A percentile compares a stretch with the other conserved stretches of the same genome.
Evolutionary conservation across 176 grass and related monocot genomes (phyloP).

Genomic region (Poa annua): DNA sequence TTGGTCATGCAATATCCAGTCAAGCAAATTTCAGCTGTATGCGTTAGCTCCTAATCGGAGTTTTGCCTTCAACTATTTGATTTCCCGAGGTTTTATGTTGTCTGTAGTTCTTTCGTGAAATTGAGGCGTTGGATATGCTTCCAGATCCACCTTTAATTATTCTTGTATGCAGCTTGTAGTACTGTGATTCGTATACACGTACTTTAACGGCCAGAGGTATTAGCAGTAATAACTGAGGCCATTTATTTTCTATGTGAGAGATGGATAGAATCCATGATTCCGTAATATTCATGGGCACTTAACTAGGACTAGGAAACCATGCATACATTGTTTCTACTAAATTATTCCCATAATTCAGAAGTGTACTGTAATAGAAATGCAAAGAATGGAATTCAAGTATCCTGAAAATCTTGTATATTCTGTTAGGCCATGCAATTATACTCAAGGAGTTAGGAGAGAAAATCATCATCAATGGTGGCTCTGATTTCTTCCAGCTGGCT

Average conservation of each 20-base stretch:
- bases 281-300: neutral
- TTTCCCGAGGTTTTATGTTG: slow-evolving; percentile 11
- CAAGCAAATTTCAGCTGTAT: neutral
- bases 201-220: neutral
- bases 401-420: neutral
- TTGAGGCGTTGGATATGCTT: neutral
- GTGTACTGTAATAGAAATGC: neutral
- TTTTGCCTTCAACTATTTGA: neutral
- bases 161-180: neutral
- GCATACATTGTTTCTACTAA: neutral
- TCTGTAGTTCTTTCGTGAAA: neutral
- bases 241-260: neutral
- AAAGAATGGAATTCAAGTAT: slow-evolving; percentile 10
- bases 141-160: neutral
- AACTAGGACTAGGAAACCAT: neutral
- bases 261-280: neutral
- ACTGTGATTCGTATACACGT: neutral
- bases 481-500: neutral
- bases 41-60: neutral
- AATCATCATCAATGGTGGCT: too few relatives aligned
- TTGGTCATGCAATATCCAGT: neutral
- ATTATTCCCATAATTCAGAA: neutral
- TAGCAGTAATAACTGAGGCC: neutral
- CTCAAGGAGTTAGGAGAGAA: neutral
- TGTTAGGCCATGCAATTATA: neutral